A percentile compares a stretch with the other conserved stretches of the same genome.
Evolutionary conservation across 1,284 basidiomycete genomes (phyloP).

Genomic region (Fomes fomentarius): DNA sequence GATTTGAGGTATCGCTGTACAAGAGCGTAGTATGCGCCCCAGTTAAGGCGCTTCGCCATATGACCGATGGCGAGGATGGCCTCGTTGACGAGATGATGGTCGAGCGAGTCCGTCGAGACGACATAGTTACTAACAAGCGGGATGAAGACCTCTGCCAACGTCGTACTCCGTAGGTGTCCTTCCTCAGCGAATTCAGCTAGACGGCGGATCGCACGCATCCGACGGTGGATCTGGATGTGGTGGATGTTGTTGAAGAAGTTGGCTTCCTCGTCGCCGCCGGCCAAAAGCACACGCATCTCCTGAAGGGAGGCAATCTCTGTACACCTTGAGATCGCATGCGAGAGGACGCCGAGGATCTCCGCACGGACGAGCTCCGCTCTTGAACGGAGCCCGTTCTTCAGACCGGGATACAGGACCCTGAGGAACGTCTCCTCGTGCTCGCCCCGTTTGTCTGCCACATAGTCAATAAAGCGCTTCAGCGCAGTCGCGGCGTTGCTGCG

Average conservation of each 20-base stretch:
- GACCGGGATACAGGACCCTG: slow-evolving; percentile 75
- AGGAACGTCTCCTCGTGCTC: slow-evolving; percentile 62
- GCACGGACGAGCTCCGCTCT: slow-evolving; percentile 88
- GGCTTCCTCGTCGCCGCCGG: slow-evolving; percentile 91
- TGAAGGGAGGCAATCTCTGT: slow-evolving; percentile 61
- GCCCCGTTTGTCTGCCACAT: slow-evolving; percentile 45
- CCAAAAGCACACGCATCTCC: slow-evolving; percentile 86
- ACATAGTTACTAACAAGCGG: slow-evolving; percentile 90
- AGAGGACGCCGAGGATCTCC: slow-evolving; percentile 84
- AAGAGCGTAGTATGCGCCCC: slow-evolving; percentile 86
- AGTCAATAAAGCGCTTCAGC: slow-evolving; percentile 80
- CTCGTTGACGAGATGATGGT: slow-evolving; percentile 93
- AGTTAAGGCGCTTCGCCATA: slow-evolving; percentile 76
- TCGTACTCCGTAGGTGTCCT: slow-evolving; percentile 71
- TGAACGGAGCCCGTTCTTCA: slow-evolving; percentile 83
- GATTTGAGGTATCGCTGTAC: slow-evolving; percentile 85
- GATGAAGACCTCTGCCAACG: slow-evolving; percentile 83
- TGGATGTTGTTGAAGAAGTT: slow-evolving; percentile 97
- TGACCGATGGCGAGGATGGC: slow-evolving; percentile 80
- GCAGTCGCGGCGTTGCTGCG: slow-evolving; percentile 82
- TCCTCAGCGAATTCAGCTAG: slow-evolving; percentile 83
- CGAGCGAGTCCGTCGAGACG: slow-evolving; percentile 66
- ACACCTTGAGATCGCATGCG: slow-evolving; percentile 76
- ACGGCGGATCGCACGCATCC: slow-evolving; percentile 86
- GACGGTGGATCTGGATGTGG: slow-evolving; percentile 93